Base-by-base conservation (phyloP, 1,139 yeast species). In the Protomyces lactucae-debilis region DNA sequence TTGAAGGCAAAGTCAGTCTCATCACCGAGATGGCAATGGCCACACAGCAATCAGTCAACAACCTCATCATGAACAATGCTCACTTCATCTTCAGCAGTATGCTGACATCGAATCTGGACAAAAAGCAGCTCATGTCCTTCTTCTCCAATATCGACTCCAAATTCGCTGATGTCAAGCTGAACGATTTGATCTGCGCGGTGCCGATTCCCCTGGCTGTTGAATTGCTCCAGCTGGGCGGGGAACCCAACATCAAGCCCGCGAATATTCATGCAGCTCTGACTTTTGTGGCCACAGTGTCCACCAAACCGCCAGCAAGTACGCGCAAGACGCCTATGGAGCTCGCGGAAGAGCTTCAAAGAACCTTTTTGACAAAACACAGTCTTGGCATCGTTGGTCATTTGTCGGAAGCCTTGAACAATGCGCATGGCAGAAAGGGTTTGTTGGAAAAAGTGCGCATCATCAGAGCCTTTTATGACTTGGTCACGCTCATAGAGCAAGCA, bases 371-470 rank as follows among this genome's bases (percentile, higher is more conserved):
- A 35, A 83, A 82, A 53, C 82, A 86, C 72, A 85, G 91, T 2
- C 77, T 92, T 52, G 96, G 95, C 66, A 79, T 93, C 39, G 86
- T 90, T 1, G 95, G 86, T 67, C 81, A 83, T 56, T 88, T 92
- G 69, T 86, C 96, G 8, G 91, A 88, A 67, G 84, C 86, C 37
- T 84, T 92, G 37, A 87, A 90, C 71, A 91, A 87, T 67, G 81
- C 82, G 16, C 83, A 82, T 67, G 95, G 93, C 0, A 80, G 82
- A 57, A 85, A 85, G 52, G 88, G 96, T 0, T 85, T 82, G 70
- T 78, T 85, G 64, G 92, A 88, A 65, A 89, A 89, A 72, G 76
- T 86, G 0, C 82, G 85, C 54, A 87, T 95, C 0, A 79, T 93
- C 8, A 78, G 83, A 63, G 97, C 96, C 0, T 82, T 93, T 48